Conservation (phyloP, 192 early-diverging fungal species). For the Coemansia reversa region DNA sequence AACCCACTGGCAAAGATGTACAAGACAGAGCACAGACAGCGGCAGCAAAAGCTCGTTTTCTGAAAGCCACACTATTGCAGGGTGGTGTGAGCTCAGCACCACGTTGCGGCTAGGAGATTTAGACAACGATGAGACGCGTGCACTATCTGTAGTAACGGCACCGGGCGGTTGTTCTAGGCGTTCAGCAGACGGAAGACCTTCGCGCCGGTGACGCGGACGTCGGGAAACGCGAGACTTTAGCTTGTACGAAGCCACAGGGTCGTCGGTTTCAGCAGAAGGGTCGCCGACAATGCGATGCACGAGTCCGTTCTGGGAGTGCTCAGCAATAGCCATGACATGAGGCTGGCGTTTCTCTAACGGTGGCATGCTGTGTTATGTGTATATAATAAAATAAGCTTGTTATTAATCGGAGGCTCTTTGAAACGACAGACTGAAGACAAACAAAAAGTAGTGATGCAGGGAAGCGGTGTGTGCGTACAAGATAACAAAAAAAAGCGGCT, state of each 20-base stretch:
- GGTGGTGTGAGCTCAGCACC: constrained; percentile 41
- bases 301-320: constrained; percentile 5
- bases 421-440: constrained; percentile 2
- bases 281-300: constrained; percentile 7
- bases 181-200: constrained; percentile 8
- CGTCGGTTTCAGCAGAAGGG: constrained; percentile 5
- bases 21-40: constrained; percentile 18
- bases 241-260: constrained; percentile 9
- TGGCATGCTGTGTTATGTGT: constrained; percentile 12
- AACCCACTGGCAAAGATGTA: constrained; percentile 28
- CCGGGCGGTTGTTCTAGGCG: neutral
- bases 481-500: constrained; percentile 6
- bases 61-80: constrained; percentile 35
- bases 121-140: neutral
- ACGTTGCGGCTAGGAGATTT: constrained; percentile 15
- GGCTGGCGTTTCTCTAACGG: constrained; percentile 29
- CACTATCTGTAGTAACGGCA: neutral
- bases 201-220: constrained; percentile 25
- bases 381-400: neutral
- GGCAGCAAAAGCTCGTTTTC: constrained; percentile 37
- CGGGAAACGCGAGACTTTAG: neutral
- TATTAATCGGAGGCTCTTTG: neutral
- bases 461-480: neutral
- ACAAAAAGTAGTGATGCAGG: constrained; percentile 5
- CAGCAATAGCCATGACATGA: constrained; percentile 9